These are phyloP conservation scores for Sordariomycetes sp. DNA, from an alignment of 2,329 filamentous ascomycete genomes.

Conservation along the genomic window DNA sequence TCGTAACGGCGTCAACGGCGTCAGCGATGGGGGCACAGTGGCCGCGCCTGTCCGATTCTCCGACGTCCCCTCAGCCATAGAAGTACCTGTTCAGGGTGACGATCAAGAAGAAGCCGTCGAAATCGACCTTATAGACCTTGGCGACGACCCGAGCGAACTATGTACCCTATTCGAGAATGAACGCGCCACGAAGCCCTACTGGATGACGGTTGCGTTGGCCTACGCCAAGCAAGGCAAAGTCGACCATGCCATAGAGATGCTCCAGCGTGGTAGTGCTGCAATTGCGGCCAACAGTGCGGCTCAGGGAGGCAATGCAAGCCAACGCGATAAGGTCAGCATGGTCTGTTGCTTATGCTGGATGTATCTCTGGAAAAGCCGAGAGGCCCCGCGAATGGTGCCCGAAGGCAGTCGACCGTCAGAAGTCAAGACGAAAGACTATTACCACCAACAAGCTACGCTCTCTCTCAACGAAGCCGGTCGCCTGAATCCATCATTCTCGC, in stretches of 20 bases:
- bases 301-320: slow-evolving; percentile 44
- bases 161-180: slow-evolving; percentile 95
- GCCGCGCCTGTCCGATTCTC: slow-evolving; percentile 50
- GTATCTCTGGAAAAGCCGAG: slow-evolving; percentile 79
- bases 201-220: slow-evolving; percentile 95
- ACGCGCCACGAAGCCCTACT: slow-evolving; percentile 80
- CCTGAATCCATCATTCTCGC: slow-evolving; percentile 85
- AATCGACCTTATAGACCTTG: slow-evolving; percentile 81
- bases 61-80: slow-evolving; percentile 56
- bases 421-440: slow-evolving; percentile 85
- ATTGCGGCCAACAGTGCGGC: slow-evolving; percentile 45
- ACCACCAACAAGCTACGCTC: slow-evolving; percentile 80
- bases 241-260: slow-evolving; percentile 70
- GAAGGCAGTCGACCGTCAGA: slow-evolving; percentile 60
- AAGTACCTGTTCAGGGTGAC: slow-evolving; percentile 56
- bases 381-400: slow-evolving; percentile 55
- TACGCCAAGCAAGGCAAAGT: slow-evolving; percentile 95
- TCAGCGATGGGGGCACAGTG: slow-evolving; percentile 21
- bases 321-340: slow-evolving; percentile 78
- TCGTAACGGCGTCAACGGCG: slow-evolving; percentile 35
- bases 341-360: slow-evolving; percentile 84
- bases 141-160: slow-evolving; percentile 89
- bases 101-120: slow-evolving; percentile 72
- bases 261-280: slow-evolving; percentile 65
- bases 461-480: slow-evolving; percentile 92